These are phyloP conservation scores for Kockiozyma suomiensis DNA, from an alignment of 805 yeast species.

Conservation along the genomic window DNA sequence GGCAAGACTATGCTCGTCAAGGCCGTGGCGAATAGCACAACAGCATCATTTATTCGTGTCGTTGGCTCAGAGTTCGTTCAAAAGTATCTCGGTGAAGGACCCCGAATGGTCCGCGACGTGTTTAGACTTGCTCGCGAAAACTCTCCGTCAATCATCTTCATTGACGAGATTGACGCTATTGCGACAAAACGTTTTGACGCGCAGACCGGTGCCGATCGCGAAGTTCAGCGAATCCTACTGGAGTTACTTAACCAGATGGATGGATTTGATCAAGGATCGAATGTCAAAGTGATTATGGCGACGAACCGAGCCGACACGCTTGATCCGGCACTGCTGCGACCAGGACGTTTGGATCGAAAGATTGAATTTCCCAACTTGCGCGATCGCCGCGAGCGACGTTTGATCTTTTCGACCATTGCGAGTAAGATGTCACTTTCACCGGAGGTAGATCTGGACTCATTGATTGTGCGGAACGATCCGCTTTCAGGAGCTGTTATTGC, in stretches of 20 bases:
- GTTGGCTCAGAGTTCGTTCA: conserved; percentile 98
- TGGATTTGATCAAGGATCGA: conserved; percentile 94
- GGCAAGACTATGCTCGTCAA: conserved; percentile 99
- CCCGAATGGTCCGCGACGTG: conserved; percentile 98
- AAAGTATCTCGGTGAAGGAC: conserved; percentile 98
- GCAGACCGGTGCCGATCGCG: conserved; percentile 99
- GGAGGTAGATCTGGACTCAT: conserved; percentile 92
- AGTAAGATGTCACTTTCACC: conserved; percentile 98
- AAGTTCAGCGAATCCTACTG: conserved; percentile 94
- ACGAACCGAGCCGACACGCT: conserved; percentile 99
- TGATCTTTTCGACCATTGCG: conserved; percentile 93
- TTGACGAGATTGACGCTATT: conserved; percentile 98
- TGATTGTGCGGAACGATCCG: conserved; percentile 94
- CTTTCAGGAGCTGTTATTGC: conserved; percentile 95
- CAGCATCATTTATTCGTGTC: conserved; percentile 94
- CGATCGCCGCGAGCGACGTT: conserved; percentile 96
- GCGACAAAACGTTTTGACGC: conserved; percentile 99
- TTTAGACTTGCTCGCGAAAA: conserved; percentile 96
- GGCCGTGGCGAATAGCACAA: conserved; percentile 96
- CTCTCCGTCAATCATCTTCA: conserved; percentile 94
- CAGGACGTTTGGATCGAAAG: conserved; percentile 97
- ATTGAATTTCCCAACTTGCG: conserved; percentile 95
- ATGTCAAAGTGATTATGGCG: conserved; percentile 96
- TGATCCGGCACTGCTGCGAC: conserved; percentile 97
- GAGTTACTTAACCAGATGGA: conserved; percentile 98